Percentiles rank a stretch among this genome's conserved stretches.
These are phyloP conservation scores for Penicillium sp. DNA, from an alignment of 2,329 filamentous ascomycete genomes.

Conservation along the genomic window DNA sequence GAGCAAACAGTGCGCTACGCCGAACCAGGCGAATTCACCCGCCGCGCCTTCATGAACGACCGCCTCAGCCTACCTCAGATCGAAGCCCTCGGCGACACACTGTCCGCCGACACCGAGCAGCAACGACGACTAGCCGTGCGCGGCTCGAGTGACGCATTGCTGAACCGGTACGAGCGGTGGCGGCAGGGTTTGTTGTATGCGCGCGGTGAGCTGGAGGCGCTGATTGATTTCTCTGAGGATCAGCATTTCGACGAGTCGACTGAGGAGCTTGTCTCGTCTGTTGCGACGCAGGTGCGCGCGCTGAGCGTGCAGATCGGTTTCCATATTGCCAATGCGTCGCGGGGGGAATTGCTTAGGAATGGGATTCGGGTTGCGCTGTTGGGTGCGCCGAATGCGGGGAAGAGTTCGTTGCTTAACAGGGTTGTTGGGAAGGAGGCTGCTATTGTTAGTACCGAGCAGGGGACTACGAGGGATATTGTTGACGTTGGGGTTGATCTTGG, in stretches of 20 bases:
- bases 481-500: slow-evolving; percentile 83
- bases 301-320: slow-evolving; percentile 57
- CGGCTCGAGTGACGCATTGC: slow-evolving; percentile 61
- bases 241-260: slow-evolving; percentile 92
- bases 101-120: slow-evolving; percentile 71
- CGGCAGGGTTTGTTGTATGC: slow-evolving; percentile 66
- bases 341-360: slow-evolving; percentile 71
- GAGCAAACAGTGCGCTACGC: slow-evolving; percentile 62
- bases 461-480: slow-evolving; percentile 87
- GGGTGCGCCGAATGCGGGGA: slow-evolving; percentile 87
- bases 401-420: slow-evolving; percentile 84
- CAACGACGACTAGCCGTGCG: slow-evolving; percentile 79
- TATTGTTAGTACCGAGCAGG: slow-evolving; percentile 86
- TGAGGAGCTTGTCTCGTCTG: slow-evolving; percentile 58
- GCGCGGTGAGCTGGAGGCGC: slow-evolving; percentile 80
- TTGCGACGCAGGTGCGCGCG: slow-evolving; percentile 54
- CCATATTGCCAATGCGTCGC: slow-evolving; percentile 68
- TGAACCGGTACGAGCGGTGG: slow-evolving; percentile 74
- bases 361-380: slow-evolving; percentile 81
- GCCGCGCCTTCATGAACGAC: slow-evolving; percentile 78
- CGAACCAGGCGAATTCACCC: slow-evolving; percentile 90
- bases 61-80: slow-evolving; percentile 79
- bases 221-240: slow-evolving; percentile 96
- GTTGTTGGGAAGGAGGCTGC: slow-evolving; percentile 87
- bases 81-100: slow-evolving; percentile 53